These are phyloP conservation scores for Talaromyces thailandensis DNA, from an alignment of 495 filamentous ascomycete genomes.

Conservation along the genomic window DNA sequence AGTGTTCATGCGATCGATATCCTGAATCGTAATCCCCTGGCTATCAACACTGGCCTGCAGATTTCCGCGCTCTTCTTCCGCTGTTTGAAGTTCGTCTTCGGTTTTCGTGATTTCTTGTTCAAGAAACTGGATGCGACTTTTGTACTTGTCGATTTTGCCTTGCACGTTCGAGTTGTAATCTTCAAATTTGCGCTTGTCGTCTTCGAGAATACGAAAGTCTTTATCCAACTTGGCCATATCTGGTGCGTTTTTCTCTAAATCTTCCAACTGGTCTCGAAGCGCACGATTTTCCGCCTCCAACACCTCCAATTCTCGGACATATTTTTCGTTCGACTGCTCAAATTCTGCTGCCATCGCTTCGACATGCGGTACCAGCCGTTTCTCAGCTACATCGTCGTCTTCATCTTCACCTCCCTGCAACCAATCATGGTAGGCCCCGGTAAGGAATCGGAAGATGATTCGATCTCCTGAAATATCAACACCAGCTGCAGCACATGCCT, in stretches of 20 bases:
- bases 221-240: constrained; percentile 77
- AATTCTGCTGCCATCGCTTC: constrained; percentile 86
- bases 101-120: constrained; percentile 73
- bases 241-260: constrained; percentile 73
- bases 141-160: constrained; percentile 75
- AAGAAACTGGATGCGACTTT: constrained; percentile 62
- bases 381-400: constrained; percentile 69
- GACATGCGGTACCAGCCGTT: constrained; percentile 70
- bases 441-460: constrained; percentile 88
- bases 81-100: constrained; percentile 63
- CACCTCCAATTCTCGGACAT: constrained; percentile 68
- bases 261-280: constrained; percentile 74
- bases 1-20: constrained; percentile 97
- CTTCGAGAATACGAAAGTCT: constrained; percentile 77
- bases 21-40: constrained; percentile 87
- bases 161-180: constrained; percentile 76
- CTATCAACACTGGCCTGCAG: constrained; percentile 81
- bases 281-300: constrained; percentile 76
- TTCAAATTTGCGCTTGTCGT: constrained; percentile 86
- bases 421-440: constrained; percentile 86
- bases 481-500: constrained; percentile 78
- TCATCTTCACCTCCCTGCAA: constrained; percentile 71
- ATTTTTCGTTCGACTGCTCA: constrained; percentile 68
- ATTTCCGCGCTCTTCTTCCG: constrained; percentile 68
- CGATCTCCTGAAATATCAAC: constrained; percentile 80